These are phyloP conservation scores for Botrytis byssoidea DNA, from an alignment of 2,329 filamentous ascomycete genomes.

Conservation along the genomic window DNA sequence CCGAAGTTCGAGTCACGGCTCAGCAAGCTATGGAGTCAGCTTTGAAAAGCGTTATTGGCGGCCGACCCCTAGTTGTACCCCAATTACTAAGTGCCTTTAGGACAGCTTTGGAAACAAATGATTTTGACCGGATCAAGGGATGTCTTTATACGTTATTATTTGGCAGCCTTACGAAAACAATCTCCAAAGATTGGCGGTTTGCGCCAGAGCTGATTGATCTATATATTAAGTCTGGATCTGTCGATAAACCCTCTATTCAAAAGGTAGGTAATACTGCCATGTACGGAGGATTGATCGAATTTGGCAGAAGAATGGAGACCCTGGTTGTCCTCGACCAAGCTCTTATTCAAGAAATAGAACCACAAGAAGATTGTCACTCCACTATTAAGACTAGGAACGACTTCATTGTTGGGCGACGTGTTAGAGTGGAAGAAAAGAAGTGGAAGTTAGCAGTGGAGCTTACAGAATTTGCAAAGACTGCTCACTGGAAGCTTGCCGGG, in stretches of 20 bases:
- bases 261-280: slow-evolving; percentile 78
- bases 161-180: slow-evolving; percentile 82
- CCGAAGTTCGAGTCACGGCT: slow-evolving; percentile 90
- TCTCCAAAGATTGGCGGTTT: slow-evolving; percentile 91
- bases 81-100: slow-evolving; percentile 78
- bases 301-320: slow-evolving; percentile 82
- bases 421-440: slow-evolving; percentile 81
- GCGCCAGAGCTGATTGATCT: slow-evolving; percentile 84
- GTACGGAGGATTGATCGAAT: slow-evolving; percentile 79
- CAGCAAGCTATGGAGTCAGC: slow-evolving; percentile 92
- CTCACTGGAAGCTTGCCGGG: slow-evolving; percentile 95
- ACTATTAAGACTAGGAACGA: slow-evolving; percentile 66
- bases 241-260: slow-evolving; percentile 94
- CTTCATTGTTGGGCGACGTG: slow-evolving; percentile 72
- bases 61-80: slow-evolving; percentile 84
- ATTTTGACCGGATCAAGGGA: slow-evolving; percentile 92
- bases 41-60: slow-evolving; percentile 84
- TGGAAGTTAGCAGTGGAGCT: slow-evolving; percentile 76
- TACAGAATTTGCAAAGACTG: slow-evolving; percentile 69
- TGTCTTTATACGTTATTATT: slow-evolving; percentile 88
- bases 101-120: slow-evolving; percentile 72
- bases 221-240: slow-evolving; percentile 84
- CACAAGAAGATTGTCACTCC: slow-evolving; percentile 34
- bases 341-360: slow-evolving; percentile 53
- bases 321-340: slow-evolving; percentile 78